Conservation (phyloP, 495 filamentous ascomycete species). For the Patellaria atrata region DNA sequence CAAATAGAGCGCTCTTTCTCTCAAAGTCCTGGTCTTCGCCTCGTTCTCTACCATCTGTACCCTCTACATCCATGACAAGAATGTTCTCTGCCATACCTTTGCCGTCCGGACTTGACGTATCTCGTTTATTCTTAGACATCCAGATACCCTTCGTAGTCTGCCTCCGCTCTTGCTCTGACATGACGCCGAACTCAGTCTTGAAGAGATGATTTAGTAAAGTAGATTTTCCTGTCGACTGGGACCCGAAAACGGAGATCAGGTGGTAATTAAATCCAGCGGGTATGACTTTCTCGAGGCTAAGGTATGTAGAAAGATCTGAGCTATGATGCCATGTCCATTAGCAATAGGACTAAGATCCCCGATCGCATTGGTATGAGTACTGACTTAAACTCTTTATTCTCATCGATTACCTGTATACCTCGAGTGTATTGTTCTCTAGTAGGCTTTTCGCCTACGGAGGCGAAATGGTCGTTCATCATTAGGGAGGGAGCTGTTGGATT, state of each 20-base stretch:
- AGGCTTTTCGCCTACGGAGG: conserved; percentile 53
- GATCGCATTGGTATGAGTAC: conserved; percentile 19
- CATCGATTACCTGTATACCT: conserved; percentile 93
- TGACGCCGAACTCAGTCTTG: conserved; percentile 88
- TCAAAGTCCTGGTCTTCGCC: conserved; percentile 99
- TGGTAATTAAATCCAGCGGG: conserved; percentile 96
- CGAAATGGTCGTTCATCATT: conserved; percentile 83
- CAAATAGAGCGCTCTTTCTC: conserved; percentile 92
- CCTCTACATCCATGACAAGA: conserved; percentile 97
- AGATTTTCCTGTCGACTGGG: conserved; percentile 96
- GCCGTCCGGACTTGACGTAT: conserved; percentile 23
- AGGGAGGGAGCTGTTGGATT: conserved; percentile 36
- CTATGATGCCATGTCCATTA: conserved; percentile 31
- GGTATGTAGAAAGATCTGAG: conserved; percentile 65
- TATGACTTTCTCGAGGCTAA: conserved; percentile 61
- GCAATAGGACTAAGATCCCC: not conserved
- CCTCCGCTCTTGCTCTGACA: conserved; percentile 77
- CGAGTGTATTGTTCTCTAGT: conserved; percentile 63
- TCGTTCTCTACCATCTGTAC: conserved; percentile 89
- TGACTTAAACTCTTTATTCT: conserved; percentile 93
- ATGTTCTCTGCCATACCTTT: conserved; percentile 85
- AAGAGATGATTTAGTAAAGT: conserved; percentile 93
- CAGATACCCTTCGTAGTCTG: conserved; percentile 99
- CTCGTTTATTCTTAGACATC: conserved; percentile 88
- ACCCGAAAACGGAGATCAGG: conserved; percentile 95